Percentiles rank a stretch among this genome's conserved stretches.
These are phyloP conservation scores for Marchantia polymorpha DNA, from an alignment of 225 moss, liverwort and hornwort species.

Conservation along the genomic window DNA sequence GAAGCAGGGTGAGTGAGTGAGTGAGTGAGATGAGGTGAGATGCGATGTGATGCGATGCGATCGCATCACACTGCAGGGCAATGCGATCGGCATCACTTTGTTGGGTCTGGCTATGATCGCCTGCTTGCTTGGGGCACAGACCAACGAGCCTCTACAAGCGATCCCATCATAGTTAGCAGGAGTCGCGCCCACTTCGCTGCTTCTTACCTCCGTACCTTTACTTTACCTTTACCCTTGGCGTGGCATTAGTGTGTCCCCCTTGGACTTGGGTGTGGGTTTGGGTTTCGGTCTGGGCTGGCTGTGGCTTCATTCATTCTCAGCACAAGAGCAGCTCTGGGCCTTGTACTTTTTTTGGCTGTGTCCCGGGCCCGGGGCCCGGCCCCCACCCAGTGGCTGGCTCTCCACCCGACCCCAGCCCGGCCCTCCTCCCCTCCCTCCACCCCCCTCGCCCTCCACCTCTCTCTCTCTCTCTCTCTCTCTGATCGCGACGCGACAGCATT, in stretches of 20 bases:
- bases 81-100: neutral
- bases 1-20: too few species aligned
- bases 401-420: neutral
- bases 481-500: neutral
- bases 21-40: neutral
- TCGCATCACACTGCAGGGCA: neutral
- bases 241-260: too few species aligned
- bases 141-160: neutral
- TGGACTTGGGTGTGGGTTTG: too few species aligned
- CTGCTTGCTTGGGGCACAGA: neutral
- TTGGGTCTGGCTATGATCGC: too few species aligned
- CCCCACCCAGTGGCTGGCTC: too few species aligned
- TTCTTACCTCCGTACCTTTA: neutral
- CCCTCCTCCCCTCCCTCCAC: neutral
- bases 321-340: neutral
- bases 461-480: neutral
- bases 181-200: neutral
- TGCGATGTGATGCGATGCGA: neutral
- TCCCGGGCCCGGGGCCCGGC: neutral
- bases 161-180: neutral
- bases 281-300: too few species aligned
- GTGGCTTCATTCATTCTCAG: too few species aligned
- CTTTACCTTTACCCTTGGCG: neutral
- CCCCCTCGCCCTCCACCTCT: too few species aligned
- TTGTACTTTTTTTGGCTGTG: constrained; percentile 4